Percentiles rank a stretch among this genome's conserved stretches.
These are phyloP conservation scores for Nephelium lappaceum DNA, from an alignment of 345 rosid genomes.

Conservation along the genomic window DNA sequence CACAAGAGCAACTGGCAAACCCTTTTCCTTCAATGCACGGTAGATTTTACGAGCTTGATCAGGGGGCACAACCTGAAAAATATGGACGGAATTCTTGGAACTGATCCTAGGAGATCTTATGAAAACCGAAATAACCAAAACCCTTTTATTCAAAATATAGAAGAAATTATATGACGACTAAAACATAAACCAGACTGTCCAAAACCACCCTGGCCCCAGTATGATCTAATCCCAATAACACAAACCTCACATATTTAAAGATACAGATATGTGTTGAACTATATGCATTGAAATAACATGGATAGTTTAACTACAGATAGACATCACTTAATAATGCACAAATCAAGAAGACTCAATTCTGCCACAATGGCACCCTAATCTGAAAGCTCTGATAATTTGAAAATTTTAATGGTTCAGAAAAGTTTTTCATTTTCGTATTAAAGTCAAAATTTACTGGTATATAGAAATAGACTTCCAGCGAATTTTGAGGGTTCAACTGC, in stretches of 20 bases:
- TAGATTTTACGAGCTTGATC: constrained; percentile 90
- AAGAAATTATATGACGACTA: not conserved
- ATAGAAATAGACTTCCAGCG: not conserved
- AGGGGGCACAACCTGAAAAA: constrained; percentile 80
- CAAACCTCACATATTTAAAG: constrained; percentile 1
- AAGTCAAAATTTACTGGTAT: not conserved
- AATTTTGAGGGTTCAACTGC: not conserved
- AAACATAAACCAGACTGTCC: not conserved
- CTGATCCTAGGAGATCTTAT: not conserved
- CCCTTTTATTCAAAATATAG: not conserved
- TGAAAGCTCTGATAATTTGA: not conserved
- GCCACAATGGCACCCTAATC: not conserved
- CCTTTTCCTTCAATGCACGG: constrained; percentile 75
- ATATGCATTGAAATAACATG: not conserved
- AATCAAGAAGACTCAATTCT: constrained; percentile 5
- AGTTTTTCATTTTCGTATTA: not conserved
- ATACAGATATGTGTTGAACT: not conserved
- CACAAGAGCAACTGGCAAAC: constrained; percentile 91
- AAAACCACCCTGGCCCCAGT: not conserved
- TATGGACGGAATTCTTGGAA: not conserved
- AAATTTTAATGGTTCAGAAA: not conserved
- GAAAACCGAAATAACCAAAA: not conserved
- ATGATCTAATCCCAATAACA: not conserved
- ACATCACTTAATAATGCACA: not conserved
- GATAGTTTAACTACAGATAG: not conserved